These are phyloP conservation scores for Cryptococcus sp. DNA, from an alignment of 1,284 basidiomycete genomes.

Conservation along the genomic window DNA sequence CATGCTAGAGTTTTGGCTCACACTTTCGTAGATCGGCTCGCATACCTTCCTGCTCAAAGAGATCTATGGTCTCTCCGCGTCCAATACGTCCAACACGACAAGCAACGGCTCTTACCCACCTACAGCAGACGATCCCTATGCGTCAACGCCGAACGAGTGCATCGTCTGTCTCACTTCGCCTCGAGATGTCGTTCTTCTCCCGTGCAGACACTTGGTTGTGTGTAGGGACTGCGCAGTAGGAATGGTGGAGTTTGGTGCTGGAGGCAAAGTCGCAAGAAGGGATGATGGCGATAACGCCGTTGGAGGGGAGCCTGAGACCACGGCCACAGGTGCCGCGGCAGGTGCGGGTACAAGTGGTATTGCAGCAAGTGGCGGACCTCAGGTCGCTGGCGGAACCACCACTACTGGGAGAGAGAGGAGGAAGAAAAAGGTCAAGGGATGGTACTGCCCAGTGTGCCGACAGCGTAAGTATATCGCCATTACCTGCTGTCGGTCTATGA, in stretches of 20 bases:
- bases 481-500: background rate
- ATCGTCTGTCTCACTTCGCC: constrained; percentile 81
- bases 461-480: constrained; percentile 63
- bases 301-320: constrained; percentile 21
- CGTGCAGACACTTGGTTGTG: constrained; percentile 85
- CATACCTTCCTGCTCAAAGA: constrained; percentile 90
- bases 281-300: constrained; percentile 53
- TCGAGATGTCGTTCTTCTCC: constrained; percentile 82
- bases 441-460: constrained; percentile 90
- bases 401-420: constrained; percentile 57
- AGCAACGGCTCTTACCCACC: constrained; percentile 59
- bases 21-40: constrained; percentile 64
- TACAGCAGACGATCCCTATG: constrained; percentile 57
- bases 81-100: constrained; percentile 16
- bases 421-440: constrained; percentile 88
- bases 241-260: constrained; percentile 92
- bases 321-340: constrained; percentile 25
- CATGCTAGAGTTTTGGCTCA: background rate
- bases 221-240: constrained; percentile 89
- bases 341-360: constrained; percentile 19
- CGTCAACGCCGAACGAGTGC: constrained; percentile 80
- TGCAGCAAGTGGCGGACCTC: constrained; percentile 40
- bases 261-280: constrained; percentile 71
- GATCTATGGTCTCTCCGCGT: constrained; percentile 74
- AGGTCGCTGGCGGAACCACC: constrained; percentile 44